Conservation (phyloP, 2,329 filamentous ascomycete genomes). For the Aureobasidium pullulans region DNA sequence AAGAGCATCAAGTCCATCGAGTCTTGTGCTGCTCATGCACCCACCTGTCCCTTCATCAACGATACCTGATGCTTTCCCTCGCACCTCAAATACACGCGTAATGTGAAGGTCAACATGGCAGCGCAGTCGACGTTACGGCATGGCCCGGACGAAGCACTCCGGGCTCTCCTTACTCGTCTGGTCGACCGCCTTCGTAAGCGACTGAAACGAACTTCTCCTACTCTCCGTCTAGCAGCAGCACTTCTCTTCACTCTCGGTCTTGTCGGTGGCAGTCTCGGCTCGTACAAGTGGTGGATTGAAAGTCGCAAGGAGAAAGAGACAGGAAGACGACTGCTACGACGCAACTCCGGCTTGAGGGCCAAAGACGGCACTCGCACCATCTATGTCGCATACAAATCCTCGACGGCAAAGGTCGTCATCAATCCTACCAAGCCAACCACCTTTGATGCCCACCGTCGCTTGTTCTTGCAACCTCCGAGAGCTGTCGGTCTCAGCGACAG, state of each 20-base stretch:
- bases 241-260: conserved; percentile 71
- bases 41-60: background rate
- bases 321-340: conserved; percentile 71
- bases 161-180: conserved; percentile 42
- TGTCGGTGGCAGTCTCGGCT: conserved; percentile 69
- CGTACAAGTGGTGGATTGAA: conserved; percentile 68
- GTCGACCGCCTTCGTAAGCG: conserved; percentile 40
- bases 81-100: background rate
- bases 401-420: conserved; percentile 86
- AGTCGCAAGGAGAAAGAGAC: conserved; percentile 72
- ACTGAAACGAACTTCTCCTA: conserved; percentile 59
- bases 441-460: conserved; percentile 87
- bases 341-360: conserved; percentile 86
- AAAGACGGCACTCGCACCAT: conserved; percentile 94
- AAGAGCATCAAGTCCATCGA: background rate
- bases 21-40: background rate
- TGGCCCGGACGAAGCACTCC: conserved; percentile 36
- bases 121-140: conserved; percentile 70
- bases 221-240: conserved; percentile 66
- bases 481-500: conserved; percentile 70
- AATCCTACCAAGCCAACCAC: conserved; percentile 84
- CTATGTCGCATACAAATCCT: conserved; percentile 84
- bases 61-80: background rate
- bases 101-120: conserved; percentile 53
- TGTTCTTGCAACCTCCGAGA: conserved; percentile 86